phyloP scores from a whole-genome alignment of 495 filamentous ascomycete species.

The Aspergillus heteromorphus region DNA sequence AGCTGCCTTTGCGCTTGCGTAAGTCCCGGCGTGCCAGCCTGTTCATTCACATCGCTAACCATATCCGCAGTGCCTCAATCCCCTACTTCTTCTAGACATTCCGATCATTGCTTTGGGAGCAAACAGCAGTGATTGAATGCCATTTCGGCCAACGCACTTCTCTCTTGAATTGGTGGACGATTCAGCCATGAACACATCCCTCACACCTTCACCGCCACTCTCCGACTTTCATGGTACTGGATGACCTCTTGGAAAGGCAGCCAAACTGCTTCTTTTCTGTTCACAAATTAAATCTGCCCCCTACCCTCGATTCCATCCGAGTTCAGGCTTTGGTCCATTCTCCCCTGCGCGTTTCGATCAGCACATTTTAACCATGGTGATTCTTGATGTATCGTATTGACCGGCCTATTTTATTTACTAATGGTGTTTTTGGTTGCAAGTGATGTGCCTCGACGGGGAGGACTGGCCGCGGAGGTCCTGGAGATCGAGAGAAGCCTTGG shows the following conservation, averaged over 20 bases:
- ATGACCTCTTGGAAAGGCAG: background rate
- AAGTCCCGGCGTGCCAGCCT: conserved; percentile 33
- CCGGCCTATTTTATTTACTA: conserved; percentile 11
- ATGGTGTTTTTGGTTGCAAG: conserved; percentile 16
- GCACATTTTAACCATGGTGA: conserved; percentile 4
- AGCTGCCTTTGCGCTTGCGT: conserved; percentile 84
- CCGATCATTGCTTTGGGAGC: background rate
- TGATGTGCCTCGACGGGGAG: conserved; percentile 5
- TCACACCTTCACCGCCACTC: background rate
- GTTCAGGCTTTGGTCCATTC: conserved; percentile 5
- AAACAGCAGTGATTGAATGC: background rate
- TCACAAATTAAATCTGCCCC: conserved; percentile 4
- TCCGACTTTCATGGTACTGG: background rate
- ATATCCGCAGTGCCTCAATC: conserved; percentile 34
- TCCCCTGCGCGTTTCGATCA: conserved; percentile 1
- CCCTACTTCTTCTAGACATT: conserved; percentile 41
- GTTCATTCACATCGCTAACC: conserved; percentile 16
- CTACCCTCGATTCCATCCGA: conserved; percentile 1
- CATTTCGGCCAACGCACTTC: background rate
- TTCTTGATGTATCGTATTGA: conserved; percentile 23
- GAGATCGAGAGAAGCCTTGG: conserved; percentile 13
- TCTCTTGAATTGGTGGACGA: background rate
- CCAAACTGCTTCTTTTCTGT: conserved; percentile 1
- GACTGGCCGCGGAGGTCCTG: conserved; percentile 10
- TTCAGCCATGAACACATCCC: background rate